phyloP scores from a whole-genome alignment of 805 yeast genomes.

The Middelhovenomyces tepae region DNA sequence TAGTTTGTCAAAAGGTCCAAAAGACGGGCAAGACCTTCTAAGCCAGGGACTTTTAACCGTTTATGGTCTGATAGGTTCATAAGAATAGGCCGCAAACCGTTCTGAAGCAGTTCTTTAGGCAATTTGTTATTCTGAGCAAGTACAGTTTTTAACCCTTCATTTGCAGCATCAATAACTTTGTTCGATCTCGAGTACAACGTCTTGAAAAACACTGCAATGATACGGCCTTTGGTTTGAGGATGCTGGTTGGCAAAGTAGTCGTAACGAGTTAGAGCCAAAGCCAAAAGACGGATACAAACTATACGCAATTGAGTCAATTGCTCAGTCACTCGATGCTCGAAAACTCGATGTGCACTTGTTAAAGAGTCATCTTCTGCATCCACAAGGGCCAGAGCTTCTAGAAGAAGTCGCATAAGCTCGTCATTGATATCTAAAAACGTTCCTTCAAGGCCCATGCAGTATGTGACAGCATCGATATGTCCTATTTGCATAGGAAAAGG shows the following conservation, averaged over 20 bases:
- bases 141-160: conserved; percentile 75
- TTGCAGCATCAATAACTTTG: conserved; percentile 88
- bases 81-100: conserved; percentile 89
- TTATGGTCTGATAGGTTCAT: conserved; percentile 93
- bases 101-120: conserved; percentile 92
- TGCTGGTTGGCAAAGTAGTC: conserved; percentile 66
- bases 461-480: conserved; percentile 93
- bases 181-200: conserved; percentile 79
- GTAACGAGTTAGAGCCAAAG: conserved; percentile 76
- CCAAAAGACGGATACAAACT: conserved; percentile 75
- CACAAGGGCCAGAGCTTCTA: conserved; percentile 88
- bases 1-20: conserved; percentile 82
- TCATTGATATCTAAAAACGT: conserved; percentile 82
- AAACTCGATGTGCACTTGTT: conserved; percentile 75
- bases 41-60: conserved; percentile 76
- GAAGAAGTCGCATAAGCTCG: conserved; percentile 71
- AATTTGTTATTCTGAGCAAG: conserved; percentile 77
- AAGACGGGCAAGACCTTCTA: conserved; percentile 83
- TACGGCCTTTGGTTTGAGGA: conserved; percentile 59
- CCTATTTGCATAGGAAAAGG: conserved; percentile 99
- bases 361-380: conserved; percentile 97
- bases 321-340: conserved; percentile 81
- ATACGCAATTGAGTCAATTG: conserved; percentile 82
- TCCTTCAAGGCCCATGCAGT: conserved; percentile 71
- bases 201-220: conserved; percentile 89